Evolutionary conservation across 148 eudicot genomes (phyloP).

Genomic region (Nyssa sinensis): DNA sequence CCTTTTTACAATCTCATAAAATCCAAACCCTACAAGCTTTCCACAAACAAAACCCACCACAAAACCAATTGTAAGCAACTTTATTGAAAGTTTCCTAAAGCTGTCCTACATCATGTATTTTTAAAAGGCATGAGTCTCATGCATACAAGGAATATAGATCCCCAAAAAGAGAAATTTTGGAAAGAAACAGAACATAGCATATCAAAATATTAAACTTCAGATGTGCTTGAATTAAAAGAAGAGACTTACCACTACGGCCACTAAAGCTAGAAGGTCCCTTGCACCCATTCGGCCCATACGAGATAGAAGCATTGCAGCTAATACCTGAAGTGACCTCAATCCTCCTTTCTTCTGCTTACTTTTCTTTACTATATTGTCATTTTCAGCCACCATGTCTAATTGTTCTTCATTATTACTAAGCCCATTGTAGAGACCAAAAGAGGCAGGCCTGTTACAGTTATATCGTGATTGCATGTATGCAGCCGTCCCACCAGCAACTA

Average conservation of each 20-base stretch:
- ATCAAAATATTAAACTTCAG: slow-evolving; percentile 2
- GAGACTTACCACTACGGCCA: slow-evolving; percentile 70
- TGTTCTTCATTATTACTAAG: slow-evolving; percentile 34
- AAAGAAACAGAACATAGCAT: background rate
- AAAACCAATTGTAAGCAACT: too few species aligned
- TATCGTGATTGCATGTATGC: slow-evolving; percentile 73
- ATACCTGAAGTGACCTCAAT: slow-evolving; percentile 79
- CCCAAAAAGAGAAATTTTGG: background rate
- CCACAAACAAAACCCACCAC: too few species aligned
- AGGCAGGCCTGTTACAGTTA: slow-evolving; percentile 34
- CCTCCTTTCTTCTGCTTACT: slow-evolving; percentile 70
- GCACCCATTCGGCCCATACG: slow-evolving; percentile 83
- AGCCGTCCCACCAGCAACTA: slow-evolving; percentile 85
- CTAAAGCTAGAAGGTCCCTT: slow-evolving; percentile 69
- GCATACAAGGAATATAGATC: background rate
- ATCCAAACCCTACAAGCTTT: too few species aligned
- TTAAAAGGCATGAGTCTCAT: too few species aligned
- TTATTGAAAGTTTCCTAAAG: too few species aligned
- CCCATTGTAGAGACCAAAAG: slow-evolving; percentile 55
- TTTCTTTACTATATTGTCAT: slow-evolving; percentile 42
- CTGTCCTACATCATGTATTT: too few species aligned
- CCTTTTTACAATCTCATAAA: too few species aligned
- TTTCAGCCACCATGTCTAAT: slow-evolving; percentile 32
- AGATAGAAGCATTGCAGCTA: slow-evolving; percentile 85
- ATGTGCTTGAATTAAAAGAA: slow-evolving; percentile 19